Evolutionary conservation across 805 yeast genomes (phyloP).

Genomic region (Debaryomyces prosopidis): DNA sequence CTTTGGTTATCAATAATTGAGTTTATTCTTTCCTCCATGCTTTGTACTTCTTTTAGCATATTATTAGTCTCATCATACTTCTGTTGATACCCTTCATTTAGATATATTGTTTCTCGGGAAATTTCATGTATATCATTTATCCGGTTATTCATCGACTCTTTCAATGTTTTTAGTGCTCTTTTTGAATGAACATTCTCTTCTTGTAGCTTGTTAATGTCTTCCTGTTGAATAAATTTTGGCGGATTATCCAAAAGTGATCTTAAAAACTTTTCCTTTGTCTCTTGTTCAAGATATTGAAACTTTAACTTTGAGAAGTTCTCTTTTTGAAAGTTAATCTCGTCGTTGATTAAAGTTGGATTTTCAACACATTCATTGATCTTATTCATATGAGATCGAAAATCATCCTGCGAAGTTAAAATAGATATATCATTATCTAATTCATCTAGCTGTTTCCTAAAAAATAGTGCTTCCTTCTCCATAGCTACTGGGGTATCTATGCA

Average conservation of each 20-base stretch:
- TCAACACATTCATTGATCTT: constrained; percentile 1
- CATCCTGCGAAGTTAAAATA: neutral
- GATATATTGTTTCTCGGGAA: constrained; percentile 23
- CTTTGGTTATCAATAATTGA: constrained; percentile 10
- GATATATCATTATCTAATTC: neutral
- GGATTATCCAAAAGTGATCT: constrained; percentile 41
- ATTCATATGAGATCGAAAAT: neutral
- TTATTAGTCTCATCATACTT: constrained; percentile 26
- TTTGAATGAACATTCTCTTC: constrained; percentile 21
- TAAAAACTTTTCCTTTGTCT: constrained; percentile 66
- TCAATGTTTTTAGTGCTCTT: constrained; percentile 22
- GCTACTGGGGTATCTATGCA: neutral
- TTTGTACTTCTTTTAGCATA: constrained; percentile 22
- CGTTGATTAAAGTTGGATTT: constrained; percentile 32
- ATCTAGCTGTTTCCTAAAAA: neutral
- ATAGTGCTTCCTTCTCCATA: neutral
- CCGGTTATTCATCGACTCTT: constrained; percentile 25
- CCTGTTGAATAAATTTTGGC: constrained; percentile 13
- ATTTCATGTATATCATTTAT: constrained; percentile 28
- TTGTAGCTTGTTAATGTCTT: constrained; percentile 21
- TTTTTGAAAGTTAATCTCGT: constrained; percentile 37
- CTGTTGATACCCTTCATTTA: constrained; percentile 22
- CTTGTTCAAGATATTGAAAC: constrained; percentile 69
- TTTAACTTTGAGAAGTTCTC: constrained; percentile 54
- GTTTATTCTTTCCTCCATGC: constrained; percentile 19